Evolutionary conservation across 768 basidiomycete genomes (phyloP).

Genomic region (Mycena amicta): DNA sequence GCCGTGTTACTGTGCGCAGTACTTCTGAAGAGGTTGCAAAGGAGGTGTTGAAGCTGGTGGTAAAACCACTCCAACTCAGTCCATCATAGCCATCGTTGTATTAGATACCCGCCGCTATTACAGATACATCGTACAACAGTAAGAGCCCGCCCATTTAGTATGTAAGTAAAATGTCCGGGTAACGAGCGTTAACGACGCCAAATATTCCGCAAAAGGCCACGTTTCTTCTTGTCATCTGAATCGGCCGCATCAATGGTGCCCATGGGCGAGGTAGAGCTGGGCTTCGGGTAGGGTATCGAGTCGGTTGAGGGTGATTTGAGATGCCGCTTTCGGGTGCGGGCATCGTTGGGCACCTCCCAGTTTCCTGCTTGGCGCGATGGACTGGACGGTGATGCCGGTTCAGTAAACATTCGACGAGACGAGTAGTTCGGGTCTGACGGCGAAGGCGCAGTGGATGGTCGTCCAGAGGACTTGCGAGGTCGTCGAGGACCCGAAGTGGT

Average conservation of each 20-base stretch:
- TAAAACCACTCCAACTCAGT: constrained; percentile 44
- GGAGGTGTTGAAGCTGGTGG: constrained; percentile 63
- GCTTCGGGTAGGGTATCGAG: constrained; percentile 43
- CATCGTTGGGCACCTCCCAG: constrained; percentile 28
- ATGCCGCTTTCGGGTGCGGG: constrained; percentile 34
- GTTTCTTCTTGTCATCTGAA: constrained; percentile 43
- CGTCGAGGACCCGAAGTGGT: constrained; percentile 8
- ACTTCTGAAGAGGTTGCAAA: constrained; percentile 89
- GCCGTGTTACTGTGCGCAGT: constrained; percentile 90
- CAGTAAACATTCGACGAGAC: constrained; percentile 29
- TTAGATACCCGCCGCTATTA: constrained; percentile 1
- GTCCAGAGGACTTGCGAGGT: constrained; percentile 29
- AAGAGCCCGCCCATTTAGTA: not conserved
- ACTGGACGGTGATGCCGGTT: constrained; percentile 22
- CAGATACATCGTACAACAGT: constrained; percentile 8
- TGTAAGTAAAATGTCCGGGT: not conserved
- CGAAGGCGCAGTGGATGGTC: constrained; percentile 56
- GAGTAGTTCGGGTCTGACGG: constrained; percentile 29
- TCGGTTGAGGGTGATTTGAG: constrained; percentile 60
- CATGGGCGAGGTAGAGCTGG: constrained; percentile 19
- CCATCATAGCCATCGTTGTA: constrained; percentile 27
- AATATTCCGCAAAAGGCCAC: constrained; percentile 46
- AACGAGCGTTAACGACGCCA: constrained; percentile 36
- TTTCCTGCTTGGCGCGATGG: constrained; percentile 28
- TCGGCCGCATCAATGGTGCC: constrained; percentile 36